These are phyloP conservation scores for Neofusicoccum sp. DNA, from an alignment of 2,329 filamentous ascomycete species.

Conservation along the genomic window DNA sequence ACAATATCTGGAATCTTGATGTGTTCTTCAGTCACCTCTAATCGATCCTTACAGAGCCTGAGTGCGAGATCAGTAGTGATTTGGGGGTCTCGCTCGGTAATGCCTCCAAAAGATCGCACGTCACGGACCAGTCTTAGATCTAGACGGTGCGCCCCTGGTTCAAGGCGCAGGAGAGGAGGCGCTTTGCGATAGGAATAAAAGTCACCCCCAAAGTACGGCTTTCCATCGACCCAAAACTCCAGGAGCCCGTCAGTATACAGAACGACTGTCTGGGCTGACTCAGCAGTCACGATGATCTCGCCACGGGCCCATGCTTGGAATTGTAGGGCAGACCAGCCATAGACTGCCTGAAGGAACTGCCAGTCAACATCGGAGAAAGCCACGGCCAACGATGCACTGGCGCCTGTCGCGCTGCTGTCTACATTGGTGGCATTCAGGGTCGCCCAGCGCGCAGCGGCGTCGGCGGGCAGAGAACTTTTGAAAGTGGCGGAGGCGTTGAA, in stretches of 20 bases:
- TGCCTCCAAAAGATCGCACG: constrained; percentile 56
- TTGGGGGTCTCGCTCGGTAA: constrained; percentile 41
- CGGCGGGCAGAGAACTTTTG: constrained; percentile 50
- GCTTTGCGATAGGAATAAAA: constrained; percentile 53
- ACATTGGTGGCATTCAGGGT: constrained; percentile 31
- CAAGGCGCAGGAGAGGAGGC: constrained; percentile 50
- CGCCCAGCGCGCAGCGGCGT: constrained; percentile 53
- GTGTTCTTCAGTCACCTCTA: constrained; percentile 34
- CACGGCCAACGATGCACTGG: constrained; percentile 43
- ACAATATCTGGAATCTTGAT: constrained; percentile 54
- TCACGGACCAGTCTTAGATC: constrained; percentile 56
- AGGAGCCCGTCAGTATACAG: constrained; percentile 50
- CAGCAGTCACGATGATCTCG: constrained; percentile 40
- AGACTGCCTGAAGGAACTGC: constrained; percentile 52
- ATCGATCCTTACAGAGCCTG: constrained; percentile 22
- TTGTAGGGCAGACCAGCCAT: constrained; percentile 59
- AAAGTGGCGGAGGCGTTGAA: constrained; percentile 45
- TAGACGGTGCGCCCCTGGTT: constrained; percentile 50
- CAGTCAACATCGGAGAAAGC: constrained; percentile 54
- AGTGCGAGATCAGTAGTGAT: constrained; percentile 38
- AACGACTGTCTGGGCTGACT: constrained; percentile 36
- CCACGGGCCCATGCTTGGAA: constrained; percentile 60
- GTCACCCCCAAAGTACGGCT: constrained; percentile 57
- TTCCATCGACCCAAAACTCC: constrained; percentile 54
- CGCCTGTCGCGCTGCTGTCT: constrained; percentile 24